phyloP scores from a whole-genome alignment of 495 filamentous ascomycete genomes.

The Penicillium canescens region DNA sequence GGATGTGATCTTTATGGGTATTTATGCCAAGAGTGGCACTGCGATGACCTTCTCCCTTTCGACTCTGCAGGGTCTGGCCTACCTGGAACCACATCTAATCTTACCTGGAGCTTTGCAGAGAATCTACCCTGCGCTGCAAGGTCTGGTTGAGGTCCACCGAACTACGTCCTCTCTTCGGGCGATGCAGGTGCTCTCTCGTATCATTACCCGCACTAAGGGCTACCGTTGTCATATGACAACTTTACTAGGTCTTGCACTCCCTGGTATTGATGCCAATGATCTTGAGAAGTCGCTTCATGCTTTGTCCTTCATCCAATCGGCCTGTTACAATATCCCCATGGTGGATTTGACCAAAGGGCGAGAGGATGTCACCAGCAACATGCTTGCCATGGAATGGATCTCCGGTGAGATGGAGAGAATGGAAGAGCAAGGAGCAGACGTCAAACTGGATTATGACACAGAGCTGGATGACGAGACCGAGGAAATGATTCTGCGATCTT shows the following conservation, averaged over 20 bases:
- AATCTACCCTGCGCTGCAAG: conserved; percentile 95
- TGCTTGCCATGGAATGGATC: conserved; percentile 90
- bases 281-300: conserved; percentile 94
- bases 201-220: conserved; percentile 87
- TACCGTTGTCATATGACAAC: conserved; percentile 95
- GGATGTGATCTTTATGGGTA: conserved; percentile 97
- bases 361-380: conserved; percentile 68
- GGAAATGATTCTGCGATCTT: conserved; percentile 89
- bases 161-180: conserved; percentile 92
- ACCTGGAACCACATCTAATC: conserved; percentile 88
- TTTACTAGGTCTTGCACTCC: conserved; percentile 84
- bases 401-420: conserved; percentile 89
- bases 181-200: conserved; percentile 82
- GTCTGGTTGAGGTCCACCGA: conserved; percentile 93
- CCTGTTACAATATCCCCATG: conserved; percentile 93
- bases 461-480: conserved; percentile 86
- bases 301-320: conserved; percentile 89
- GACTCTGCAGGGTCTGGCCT: conserved; percentile 84
- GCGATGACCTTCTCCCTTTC: conserved; percentile 90
- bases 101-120: conserved; percentile 91
- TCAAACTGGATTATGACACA: conserved; percentile 81
- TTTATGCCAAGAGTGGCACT: conserved; percentile 90
- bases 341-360: conserved; percentile 72
- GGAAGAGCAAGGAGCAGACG: conserved; percentile 80
- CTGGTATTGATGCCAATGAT: conserved; percentile 97